Evolutionary conservation across 305 asterid genomes (phyloP), one percentile per base, ranked within the genome.

Genomic region (Solanum aculeatissimum): DNA sequence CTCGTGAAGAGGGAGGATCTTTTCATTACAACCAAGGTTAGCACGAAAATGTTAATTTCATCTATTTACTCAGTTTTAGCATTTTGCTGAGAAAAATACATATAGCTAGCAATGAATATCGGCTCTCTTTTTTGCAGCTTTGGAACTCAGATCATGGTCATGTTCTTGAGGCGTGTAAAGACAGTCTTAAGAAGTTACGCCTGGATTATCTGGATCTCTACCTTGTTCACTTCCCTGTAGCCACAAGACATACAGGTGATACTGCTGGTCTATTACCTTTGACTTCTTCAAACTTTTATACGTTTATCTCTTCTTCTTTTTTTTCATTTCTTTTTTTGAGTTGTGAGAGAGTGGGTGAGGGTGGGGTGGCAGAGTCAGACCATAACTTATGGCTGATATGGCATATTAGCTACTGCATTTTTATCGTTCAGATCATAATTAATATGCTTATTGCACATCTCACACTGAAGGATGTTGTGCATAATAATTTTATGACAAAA

Each of bases 91-190:
- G 68, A 35, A 29, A 27, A 49, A 49, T 75, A 53, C 63, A 49
- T 75, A 54, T 19, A 45, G 40, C 81, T 74, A 60, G 2, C 40
- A 74, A 74, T 47, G 19, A 45, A 10, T 23, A 25, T 79, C 2
- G 62, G 27, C 68, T 79, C 51, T 78, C 51, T 23, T 42, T 57
- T 23, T 40, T 88, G 80, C 91, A 93, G 95, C 90, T 93, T 23
- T 93, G 97, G 97, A 93, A 91, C 83, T 93, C 97, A 6, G 95
- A 93, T 80, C 97, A 93, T 55, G 93, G 93, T 51, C 94, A 93
- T 87, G 97, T 91, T 65, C 78, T 89, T 29, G 95, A 90, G 91
- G 97, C 97, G 77, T 93, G 97, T 83, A 90, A 89, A 81, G 93
- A 93, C 86, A 93, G 97, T 87, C 86, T 92, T 18, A 89, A 89